Conservation (phyloP, 225 moss, liverwort and hornwort species). For the Thuidium tamariscinum region DNA sequence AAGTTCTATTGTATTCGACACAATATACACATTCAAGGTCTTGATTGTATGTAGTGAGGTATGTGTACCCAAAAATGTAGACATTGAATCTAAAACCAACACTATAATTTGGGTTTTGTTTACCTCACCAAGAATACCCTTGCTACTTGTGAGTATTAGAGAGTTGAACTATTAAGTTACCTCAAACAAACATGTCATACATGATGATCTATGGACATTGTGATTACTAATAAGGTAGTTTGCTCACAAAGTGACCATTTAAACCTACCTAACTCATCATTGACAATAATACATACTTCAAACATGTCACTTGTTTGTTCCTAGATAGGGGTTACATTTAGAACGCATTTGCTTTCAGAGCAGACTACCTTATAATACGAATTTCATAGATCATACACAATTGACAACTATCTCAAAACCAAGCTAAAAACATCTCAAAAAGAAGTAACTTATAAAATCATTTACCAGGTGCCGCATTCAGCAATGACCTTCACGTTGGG, state of each 20-base stretch:
- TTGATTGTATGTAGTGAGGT: neutral
- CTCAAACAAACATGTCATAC: neutral
- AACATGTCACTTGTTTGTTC: no score
- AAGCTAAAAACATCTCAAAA: neutral
- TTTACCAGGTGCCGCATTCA: constrained; percentile 84
- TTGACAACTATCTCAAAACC: no score
- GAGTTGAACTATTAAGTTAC: neutral
- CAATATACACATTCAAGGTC: neutral
- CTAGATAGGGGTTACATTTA: no score
- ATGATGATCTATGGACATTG: accelerated
- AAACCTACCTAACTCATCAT: no score
- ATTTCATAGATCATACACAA: neutral
- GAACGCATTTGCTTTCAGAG: no score
- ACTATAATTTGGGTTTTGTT: accelerated
- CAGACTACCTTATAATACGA: no score
- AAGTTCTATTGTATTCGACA: neutral
- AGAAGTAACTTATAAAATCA: neutral
- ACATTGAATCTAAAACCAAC: neutral
- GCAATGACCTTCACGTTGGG: constrained; percentile 88
- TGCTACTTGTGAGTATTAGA: neutral
- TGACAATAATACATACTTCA: no score
- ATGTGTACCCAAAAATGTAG: neutral
- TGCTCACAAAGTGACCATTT: no score
- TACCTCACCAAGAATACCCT: neutral
- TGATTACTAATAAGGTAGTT: neutral